A percentile compares a stretch with the other conserved stretches of the same genome.
phyloP scores from a whole-genome alignment of 129 eudicot genomes.

The Silybum marianum region DNA sequence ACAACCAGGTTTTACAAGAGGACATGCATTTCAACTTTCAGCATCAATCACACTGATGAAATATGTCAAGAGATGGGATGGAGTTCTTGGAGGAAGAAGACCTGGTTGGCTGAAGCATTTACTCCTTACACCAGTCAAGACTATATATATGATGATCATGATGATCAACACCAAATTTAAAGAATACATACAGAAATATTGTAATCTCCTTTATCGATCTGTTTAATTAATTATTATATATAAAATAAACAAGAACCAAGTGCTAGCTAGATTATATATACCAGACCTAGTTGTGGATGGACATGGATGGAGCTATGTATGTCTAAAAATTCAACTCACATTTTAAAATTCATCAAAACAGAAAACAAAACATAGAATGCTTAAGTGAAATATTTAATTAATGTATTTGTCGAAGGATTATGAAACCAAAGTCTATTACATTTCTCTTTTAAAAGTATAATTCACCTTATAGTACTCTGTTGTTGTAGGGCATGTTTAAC shows the following conservation, averaged over 20 bases:
- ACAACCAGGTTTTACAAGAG: conserved; percentile 90
- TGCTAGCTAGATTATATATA: background rate
- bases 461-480: no score
- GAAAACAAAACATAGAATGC: background rate
- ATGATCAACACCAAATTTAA: conserved; percentile 37
- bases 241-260: background rate
- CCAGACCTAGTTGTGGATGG: background rate
- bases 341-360: background rate
- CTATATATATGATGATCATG: conserved; percentile 14
- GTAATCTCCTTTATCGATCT: background rate
- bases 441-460: no score
- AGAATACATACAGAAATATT: background rate
- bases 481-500: no score
- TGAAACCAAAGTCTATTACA: background rate
- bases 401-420: background rate
- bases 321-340: background rate
- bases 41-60: conserved; percentile 87
- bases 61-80: conserved; percentile 97
- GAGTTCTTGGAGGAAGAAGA: conserved; percentile 92
- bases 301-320: no score
- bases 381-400: background rate
- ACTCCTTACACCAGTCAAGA: conserved; percentile 94
- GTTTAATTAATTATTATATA: background rate
- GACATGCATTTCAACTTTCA: conserved; percentile 91
- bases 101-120: conserved; percentile 85